Base-by-base conservation (phyloP, 768 basidiomycete species). In the Lenzites betulinus region DNA sequence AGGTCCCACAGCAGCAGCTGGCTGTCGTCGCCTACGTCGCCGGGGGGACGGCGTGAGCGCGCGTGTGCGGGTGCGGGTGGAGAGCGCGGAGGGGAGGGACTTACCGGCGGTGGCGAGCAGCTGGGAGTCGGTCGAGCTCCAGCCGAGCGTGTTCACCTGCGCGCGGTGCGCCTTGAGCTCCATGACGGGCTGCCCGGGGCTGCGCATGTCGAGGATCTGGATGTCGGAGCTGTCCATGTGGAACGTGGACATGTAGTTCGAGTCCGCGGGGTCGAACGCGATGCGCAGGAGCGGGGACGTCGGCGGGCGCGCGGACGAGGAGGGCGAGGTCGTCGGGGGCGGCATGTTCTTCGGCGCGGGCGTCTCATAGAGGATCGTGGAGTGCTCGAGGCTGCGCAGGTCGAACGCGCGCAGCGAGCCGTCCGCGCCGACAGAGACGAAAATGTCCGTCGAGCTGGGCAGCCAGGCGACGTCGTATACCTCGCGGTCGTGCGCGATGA, bases 391-490 rank as follows among this genome's bases (percentile, higher is more conserved):
- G 66, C 92, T 93, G 50, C 97, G 88, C 57, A 99, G 80, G 74
- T 99, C 97, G 74, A 98, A 99, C 13, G 96, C 95, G 53, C 97
- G 91, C 51, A 98, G 78, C 64, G 91, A 93, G 12, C 97, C 97
- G 70, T 99, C 97, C 30, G 96, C 96, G 23, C 97, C 97, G 25
- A 98, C 97, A 6, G 95, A 97, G 38, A 98, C 95, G 72, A 99
- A 99, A 65, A 98, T 93, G 71, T 98, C 95, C 13, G 93, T 93
- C 9, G 93, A 95, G 25, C 88, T 85, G 6, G 97, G 97, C 13
- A 98, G 83, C 96, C 97, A 99, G n/a, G 94, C 95, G 42, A 97
- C 95, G 71, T 98, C 95, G 76, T 95, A 96, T 15, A 94, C 95
- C 76, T 95, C 90, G 48, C 92, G 86, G 79, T 98, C 95, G 75